Percentiles rank a stretch among this genome's conserved stretches.
Conservation (phyloP, 2,329 filamentous ascomycete genomes). For the Arthrobotrys iridis region DNA sequence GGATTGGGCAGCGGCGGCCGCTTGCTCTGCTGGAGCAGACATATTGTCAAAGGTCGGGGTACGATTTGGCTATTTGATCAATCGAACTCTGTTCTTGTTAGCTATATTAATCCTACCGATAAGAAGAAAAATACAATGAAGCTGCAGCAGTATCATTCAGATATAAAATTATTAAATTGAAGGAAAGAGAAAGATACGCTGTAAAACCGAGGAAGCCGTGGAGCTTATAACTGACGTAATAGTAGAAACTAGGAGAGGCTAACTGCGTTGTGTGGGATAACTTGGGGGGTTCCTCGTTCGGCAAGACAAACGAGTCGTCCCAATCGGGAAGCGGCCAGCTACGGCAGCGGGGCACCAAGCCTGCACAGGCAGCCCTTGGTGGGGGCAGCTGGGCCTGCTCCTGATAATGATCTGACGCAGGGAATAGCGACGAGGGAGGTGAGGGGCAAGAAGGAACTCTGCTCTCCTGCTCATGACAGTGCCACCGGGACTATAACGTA, state of each 20-base stretch:
- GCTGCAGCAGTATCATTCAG: neutral
- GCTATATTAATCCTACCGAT: neutral
- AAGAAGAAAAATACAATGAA: neutral
- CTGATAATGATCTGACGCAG: conserved; percentile 50
- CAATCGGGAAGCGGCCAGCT: conserved; percentile 28
- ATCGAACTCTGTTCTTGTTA: conserved; percentile 20
- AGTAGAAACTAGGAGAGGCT: neutral
- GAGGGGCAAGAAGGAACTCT: conserved; percentile 12
- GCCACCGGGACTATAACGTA: neutral
- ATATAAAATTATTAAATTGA: too few species aligned
- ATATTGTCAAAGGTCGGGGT: conserved; percentile 27
- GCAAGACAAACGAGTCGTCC: conserved; percentile 10
- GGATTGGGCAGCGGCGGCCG: conserved; percentile 1
- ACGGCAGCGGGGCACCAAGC: conserved; percentile 38
- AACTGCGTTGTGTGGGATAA: conserved; percentile 44
- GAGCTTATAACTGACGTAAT: conserved; percentile 40
- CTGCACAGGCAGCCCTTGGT: conserved; percentile 22
- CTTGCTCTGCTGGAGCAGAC: conserved; percentile 25
- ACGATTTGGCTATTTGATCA: conserved; percentile 13
- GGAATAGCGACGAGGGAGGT: conserved; percentile 17
- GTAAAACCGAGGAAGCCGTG: neutral
- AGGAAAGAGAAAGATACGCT: neutral
- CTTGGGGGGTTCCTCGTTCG: conserved; percentile 14
- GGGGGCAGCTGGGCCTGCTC: conserved; percentile 36
- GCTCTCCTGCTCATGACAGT: conserved; percentile 1